phyloP scores from a whole-genome alignment of 2,329 filamentous ascomycete species.

The Magnaporthiopsis rhizophila region DNA sequence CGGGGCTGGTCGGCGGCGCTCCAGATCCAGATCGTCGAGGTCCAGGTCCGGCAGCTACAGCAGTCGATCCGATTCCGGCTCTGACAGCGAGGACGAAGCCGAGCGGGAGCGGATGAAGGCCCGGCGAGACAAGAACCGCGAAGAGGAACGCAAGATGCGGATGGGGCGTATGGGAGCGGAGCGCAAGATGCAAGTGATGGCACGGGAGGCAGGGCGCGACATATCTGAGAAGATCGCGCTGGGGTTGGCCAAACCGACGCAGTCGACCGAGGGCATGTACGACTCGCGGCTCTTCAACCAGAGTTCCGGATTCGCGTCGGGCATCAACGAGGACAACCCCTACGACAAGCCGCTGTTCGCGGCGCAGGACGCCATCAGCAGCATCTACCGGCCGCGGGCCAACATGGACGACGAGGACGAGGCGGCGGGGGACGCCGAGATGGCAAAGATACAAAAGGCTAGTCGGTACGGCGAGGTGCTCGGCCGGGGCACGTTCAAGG shows the following conservation, averaged over 20 bases:
- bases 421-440: constrained; percentile 69
- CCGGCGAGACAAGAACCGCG: constrained; percentile 68
- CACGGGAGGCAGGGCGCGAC: constrained; percentile 90
- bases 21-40: constrained; percentile 16
- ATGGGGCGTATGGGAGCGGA: constrained; percentile 96
- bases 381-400: constrained; percentile 79
- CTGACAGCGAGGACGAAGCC: constrained; percentile 57
- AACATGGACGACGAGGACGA: constrained; percentile 68
- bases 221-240: constrained; percentile 96
- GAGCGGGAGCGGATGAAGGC: constrained; percentile 68
- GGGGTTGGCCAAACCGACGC: constrained; percentile 88
- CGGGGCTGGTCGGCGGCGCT: constrained; percentile 30
- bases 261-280: constrained; percentile 90
- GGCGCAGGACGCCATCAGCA: constrained; percentile 88
- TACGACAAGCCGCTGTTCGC: constrained; percentile 98
- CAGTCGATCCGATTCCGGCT: constrained; percentile 35
- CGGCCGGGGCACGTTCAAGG: constrained; percentile 86
- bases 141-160: constrained; percentile 81
- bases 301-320: constrained; percentile 78
- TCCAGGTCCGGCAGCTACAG: constrained; percentile 29
- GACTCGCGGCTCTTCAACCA: constrained; percentile 95
- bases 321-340: constrained; percentile 94
- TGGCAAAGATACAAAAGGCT: constrained; percentile 80
- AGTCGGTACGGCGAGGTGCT: constrained; percentile 79
- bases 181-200: constrained; percentile 83